A percentile compares a stretch with the other conserved stretches of the same genome.
Conservation (phyloP, 108 stramenopile genomes). For the Pseudonitzschia pungens region DNA sequence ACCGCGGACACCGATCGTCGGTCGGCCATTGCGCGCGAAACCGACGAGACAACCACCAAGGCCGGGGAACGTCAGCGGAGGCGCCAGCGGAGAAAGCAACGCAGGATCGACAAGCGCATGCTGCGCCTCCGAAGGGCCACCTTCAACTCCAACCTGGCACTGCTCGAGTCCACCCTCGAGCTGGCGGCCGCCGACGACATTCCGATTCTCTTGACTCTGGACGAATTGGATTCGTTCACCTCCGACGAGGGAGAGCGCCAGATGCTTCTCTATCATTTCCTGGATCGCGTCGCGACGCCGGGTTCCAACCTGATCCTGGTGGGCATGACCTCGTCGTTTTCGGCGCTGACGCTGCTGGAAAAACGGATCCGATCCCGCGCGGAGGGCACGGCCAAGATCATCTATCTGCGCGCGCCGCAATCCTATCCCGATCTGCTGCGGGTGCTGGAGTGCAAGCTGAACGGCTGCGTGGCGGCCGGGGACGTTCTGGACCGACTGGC, state of each 20-base stretch:
- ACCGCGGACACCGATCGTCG: not conserved
- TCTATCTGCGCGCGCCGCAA: conserved; percentile 52
- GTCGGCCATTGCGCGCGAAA: not conserved
- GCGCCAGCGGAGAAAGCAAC: conserved; percentile 11
- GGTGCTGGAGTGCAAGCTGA: conserved; percentile 52
- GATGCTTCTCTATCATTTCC: conserved; percentile 78
- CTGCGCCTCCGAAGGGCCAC: conserved; percentile 52
- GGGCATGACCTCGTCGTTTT: conserved; percentile 63
- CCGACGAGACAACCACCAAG: not conserved
- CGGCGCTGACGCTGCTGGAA: conserved; percentile 52
- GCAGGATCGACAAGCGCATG: conserved; percentile 35
- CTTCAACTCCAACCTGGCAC: conserved; percentile 69
- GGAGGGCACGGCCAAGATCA: conserved; percentile 66
- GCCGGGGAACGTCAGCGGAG: not conserved
- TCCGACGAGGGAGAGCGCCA: conserved; percentile 57
- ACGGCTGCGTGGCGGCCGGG: conserved; percentile 7
- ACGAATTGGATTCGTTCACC: conserved; percentile 78
- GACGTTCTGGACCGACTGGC: conserved; percentile 9
- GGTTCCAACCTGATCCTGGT: conserved; percentile 65
- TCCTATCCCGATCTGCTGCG: conserved; percentile 51
- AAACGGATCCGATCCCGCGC: conserved; percentile 83
- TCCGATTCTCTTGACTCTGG: conserved; percentile 77
- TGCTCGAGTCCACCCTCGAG: conserved; percentile 66
- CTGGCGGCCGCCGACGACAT: conserved; percentile 68
- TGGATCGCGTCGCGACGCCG: conserved; percentile 79